Conservation (phyloP, 371 early-diverging fungal genomes). For the Apophysomyces sp. region DNA sequence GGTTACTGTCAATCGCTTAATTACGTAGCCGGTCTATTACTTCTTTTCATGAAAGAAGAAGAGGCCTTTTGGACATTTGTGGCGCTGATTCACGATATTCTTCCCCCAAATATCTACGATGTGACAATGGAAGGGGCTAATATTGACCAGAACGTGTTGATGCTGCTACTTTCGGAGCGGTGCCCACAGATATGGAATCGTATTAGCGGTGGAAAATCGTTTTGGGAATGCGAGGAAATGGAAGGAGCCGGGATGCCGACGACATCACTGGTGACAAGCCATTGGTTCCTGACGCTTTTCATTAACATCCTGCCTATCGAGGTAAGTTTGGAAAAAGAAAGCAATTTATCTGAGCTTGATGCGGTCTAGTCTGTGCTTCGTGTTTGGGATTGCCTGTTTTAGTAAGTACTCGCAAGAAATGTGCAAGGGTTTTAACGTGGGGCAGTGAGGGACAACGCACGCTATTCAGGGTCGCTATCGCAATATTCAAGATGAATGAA, state of each 20-base stretch:
- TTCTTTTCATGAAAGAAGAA: slow-evolving; percentile 77
- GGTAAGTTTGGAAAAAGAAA: slow-evolving; percentile 33
- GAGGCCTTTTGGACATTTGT: slow-evolving; percentile 84
- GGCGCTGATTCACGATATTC: slow-evolving; percentile 64
- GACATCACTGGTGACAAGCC: slow-evolving; percentile 72
- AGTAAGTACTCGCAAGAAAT: slow-evolving; percentile 36
- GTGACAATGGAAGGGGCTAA: slow-evolving; percentile 81
- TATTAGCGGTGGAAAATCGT: slow-evolving; percentile 46
- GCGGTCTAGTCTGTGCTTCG: slow-evolving; percentile 62
- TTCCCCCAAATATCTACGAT: slow-evolving; percentile 80
- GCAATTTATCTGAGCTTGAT: slow-evolving; percentile 1
- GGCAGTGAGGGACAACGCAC: slow-evolving; percentile 77
- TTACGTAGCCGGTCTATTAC: slow-evolving; percentile 78
- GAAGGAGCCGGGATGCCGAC: slow-evolving; percentile 63
- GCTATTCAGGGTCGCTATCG: slow-evolving; percentile 75
- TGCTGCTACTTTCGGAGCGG: slow-evolving; percentile 59
- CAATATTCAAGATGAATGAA: slow-evolving; percentile 77
- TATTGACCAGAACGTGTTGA: slow-evolving; percentile 78
- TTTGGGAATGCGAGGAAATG: slow-evolving; percentile 55
- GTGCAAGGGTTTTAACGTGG: not conserved
- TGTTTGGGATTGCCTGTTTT: slow-evolving; percentile 86
- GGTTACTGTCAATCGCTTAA: slow-evolving; percentile 91
- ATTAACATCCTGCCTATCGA: slow-evolving; percentile 71
- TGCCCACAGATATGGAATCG: slow-evolving; percentile 56
- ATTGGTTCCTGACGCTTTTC: slow-evolving; percentile 79